A percentile compares a stretch with the other conserved stretches of the same genome.
These are phyloP conservation scores for Saccharomycodes ludwigii DNA, from an alignment of 805 yeast species.

Conservation along the genomic window DNA sequence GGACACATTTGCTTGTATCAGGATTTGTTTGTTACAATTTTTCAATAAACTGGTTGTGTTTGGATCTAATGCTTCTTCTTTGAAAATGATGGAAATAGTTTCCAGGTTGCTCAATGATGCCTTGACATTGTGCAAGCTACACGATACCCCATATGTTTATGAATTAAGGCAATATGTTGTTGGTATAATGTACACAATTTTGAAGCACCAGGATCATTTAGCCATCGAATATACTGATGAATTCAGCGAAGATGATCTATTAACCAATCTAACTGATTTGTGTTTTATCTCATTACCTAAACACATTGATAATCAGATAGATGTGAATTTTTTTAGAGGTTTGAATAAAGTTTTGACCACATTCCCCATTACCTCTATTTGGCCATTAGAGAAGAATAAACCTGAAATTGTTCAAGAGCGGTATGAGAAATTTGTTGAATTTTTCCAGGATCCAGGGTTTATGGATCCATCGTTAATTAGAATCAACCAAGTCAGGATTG, in stretches of 20 bases:
- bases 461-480: no score
- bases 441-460: no score
- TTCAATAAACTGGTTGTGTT: constrained; percentile 19
- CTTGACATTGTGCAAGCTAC: constrained; percentile 21
- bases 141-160: constrained; percentile 21
- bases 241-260: constrained; percentile 25
- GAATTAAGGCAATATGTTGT: constrained; percentile 38
- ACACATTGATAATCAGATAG: constrained; percentile 19
- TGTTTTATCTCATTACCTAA: constrained; percentile 21
- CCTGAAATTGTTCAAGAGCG: no score
- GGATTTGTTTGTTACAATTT: constrained; percentile 41
- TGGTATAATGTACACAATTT: no score
- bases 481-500: no score
- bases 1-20: constrained; percentile 33
- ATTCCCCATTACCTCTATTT: no score
- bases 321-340: constrained; percentile 25
- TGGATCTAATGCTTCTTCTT: constrained; percentile 6
- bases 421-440: no score
- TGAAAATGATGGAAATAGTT: constrained; percentile 30
- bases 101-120: constrained; percentile 28
- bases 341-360: constrained; percentile 24
- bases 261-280: constrained; percentile 35
- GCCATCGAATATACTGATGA: constrained; percentile 28
- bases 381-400: constrained; percentile 21
- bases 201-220: no score